A percentile compares a stretch with the other conserved stretches of the same genome.
phyloP scores from a whole-genome alignment of 2,329 filamentous ascomycete genomes.

The Fusarium sp. region DNA sequence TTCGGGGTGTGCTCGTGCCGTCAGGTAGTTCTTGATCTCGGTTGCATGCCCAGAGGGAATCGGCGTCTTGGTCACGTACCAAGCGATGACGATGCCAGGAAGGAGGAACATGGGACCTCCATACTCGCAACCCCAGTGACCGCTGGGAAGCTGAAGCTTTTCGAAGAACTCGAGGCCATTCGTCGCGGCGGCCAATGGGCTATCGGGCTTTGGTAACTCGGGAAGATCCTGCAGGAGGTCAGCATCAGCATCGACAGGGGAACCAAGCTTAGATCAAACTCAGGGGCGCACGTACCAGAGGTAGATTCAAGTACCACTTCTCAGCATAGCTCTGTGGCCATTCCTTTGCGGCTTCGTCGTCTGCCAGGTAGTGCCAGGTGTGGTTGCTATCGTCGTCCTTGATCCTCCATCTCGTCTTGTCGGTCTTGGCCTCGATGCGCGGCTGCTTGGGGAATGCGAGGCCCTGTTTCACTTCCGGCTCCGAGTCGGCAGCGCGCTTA shows the following conservation, averaged over 20 bases:
- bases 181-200: conserved; percentile 78
- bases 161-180: conserved; percentile 93
- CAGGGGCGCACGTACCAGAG: conserved; percentile 68
- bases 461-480: conserved; percentile 47
- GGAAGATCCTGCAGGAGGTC: conserved; percentile 73
- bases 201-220: conserved; percentile 75
- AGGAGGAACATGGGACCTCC: conserved; percentile 97
- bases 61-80: conserved; percentile 89
- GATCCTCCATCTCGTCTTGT: conserved; percentile 86
- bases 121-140: conserved; percentile 98
- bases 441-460: conserved; percentile 58
- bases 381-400: conserved; percentile 85
- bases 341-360: conserved; percentile 74
- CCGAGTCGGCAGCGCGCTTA: conserved; percentile 58
- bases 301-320: conserved; percentile 86
- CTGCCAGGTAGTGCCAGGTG: conserved; percentile 92
- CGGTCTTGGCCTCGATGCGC: conserved; percentile 72
- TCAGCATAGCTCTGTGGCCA: conserved; percentile 94
- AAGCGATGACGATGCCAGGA: conserved; percentile 85
- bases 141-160: conserved; percentile 86
- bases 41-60: conserved; percentile 83
- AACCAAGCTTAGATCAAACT: neutral
- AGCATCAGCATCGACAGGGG: conserved; percentile 14
- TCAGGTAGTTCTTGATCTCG: conserved; percentile 93
- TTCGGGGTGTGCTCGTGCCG: conserved; percentile 83